Evolutionary conservation across 2,329 filamentous ascomycete species (phyloP).

Genomic region (Alternaria gansuensis): DNA sequence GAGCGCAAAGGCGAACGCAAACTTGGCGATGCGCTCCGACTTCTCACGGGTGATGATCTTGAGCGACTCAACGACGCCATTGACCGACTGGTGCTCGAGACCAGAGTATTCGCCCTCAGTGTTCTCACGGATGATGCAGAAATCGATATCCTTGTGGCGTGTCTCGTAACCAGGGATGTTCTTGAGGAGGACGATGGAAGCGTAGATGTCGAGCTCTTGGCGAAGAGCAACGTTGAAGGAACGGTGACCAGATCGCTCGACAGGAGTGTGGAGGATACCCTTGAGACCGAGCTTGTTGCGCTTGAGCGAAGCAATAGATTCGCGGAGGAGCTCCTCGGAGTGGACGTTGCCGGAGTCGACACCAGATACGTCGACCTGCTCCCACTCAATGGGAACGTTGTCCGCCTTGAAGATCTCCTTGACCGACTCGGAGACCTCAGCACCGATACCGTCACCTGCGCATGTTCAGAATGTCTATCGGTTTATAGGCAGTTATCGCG

Average conservation of each 20-base stretch:
- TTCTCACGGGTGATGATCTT: slow-evolving; percentile 99
- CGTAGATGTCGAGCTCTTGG: slow-evolving; percentile 99
- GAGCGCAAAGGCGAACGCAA: slow-evolving; percentile 96
- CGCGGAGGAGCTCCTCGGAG: slow-evolving; percentile 93
- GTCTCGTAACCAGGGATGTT: slow-evolving; percentile 99
- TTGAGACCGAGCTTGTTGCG: slow-evolving; percentile 99
- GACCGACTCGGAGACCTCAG: slow-evolving; percentile 96
- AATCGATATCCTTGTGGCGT: slow-evolving; percentile 94
- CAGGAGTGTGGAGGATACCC: slow-evolving; percentile 97
- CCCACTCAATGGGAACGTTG: slow-evolving; percentile 98
- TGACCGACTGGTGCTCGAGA: slow-evolving; percentile 96
- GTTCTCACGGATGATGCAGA: slow-evolving; percentile 99
- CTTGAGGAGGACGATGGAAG: slow-evolving; percentile 97
- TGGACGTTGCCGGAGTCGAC: slow-evolving; percentile 85
- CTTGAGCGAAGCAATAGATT: slow-evolving; percentile 93
- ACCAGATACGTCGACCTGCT: slow-evolving; percentile 95
- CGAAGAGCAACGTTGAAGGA: slow-evolving; percentile 99
- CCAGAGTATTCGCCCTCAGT: slow-evolving; percentile 99
- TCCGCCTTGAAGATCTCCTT: slow-evolving; percentile 99
- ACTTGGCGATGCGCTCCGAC: slow-evolving; percentile 98
- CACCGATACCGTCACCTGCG: slow-evolving; percentile 89
- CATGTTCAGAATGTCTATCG: slow-evolving; percentile 33
- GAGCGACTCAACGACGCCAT: slow-evolving; percentile 96
- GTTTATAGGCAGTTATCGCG: slow-evolving; percentile 30
- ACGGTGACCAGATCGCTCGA: slow-evolving; percentile 96